phyloP scores from a whole-genome alignment of 345 rosid genomes.

The Erodium maritimum region DNA sequence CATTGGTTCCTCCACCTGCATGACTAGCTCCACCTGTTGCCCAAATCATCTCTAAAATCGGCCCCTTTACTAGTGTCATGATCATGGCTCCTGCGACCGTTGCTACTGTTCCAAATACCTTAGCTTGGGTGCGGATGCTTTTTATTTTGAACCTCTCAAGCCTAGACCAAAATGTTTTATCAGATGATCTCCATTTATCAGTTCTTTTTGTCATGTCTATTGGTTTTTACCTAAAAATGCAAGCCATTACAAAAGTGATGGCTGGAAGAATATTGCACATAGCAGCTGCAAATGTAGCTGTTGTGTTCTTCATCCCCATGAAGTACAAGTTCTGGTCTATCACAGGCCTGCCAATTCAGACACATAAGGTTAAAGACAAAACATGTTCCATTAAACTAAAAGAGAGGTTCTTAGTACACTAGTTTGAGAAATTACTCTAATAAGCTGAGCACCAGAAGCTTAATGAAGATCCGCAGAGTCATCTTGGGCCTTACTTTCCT shows the following conservation, averaged over 20 bases:
- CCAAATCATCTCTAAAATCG: slow-evolving; percentile 40
- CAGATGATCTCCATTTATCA: not conserved
- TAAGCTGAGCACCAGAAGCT: slow-evolving; percentile 16
- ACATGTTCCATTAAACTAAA: not conserved
- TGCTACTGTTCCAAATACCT: slow-evolving; percentile 57
- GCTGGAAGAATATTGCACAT: slow-evolving; percentile 81
- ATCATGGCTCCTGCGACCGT: slow-evolving; percentile 91
- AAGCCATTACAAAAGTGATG: slow-evolving; percentile 67
- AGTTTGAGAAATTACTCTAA: slow-evolving; percentile 43
- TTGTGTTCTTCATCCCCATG: slow-evolving; percentile 69
- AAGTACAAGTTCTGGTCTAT: slow-evolving; percentile 74
- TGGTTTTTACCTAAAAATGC: slow-evolving; percentile 34
- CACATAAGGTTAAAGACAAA: not conserved
- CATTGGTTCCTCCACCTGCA: slow-evolving; percentile 27
- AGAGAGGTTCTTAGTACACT: not conserved
- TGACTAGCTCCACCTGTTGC: slow-evolving; percentile 25
- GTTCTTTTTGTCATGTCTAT: not conserved
- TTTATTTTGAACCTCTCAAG: slow-evolving; percentile 55
- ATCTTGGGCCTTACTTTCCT: slow-evolving; percentile 6
- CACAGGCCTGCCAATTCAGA: slow-evolving; percentile 42
- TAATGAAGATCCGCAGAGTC: not conserved
- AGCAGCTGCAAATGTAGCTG: slow-evolving; percentile 79
- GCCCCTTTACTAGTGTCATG: slow-evolving; percentile 76
- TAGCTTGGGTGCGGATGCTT: slow-evolving; percentile 44
- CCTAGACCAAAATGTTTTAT: slow-evolving; percentile 11